phyloP scores from a whole-genome alignment of 1,284 basidiomycete species.

The Xerocomus amazonicus region DNA sequence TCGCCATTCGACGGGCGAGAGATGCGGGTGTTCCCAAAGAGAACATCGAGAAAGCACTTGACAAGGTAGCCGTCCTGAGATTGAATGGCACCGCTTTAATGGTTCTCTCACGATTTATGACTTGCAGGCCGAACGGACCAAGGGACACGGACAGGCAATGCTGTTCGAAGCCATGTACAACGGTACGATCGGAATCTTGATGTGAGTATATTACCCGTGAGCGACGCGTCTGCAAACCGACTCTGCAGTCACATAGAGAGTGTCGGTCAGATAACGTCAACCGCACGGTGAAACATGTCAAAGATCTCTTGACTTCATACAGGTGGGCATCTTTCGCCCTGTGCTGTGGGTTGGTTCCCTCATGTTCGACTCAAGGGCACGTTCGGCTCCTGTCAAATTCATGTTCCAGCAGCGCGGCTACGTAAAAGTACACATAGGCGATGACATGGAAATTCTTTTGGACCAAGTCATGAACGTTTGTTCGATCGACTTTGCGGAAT shows the following conservation, averaged over 20 bases:
- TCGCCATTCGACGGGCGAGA: slow-evolving; percentile 59
- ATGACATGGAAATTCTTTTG: slow-evolving; percentile 42
- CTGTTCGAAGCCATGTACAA: slow-evolving; percentile 73
- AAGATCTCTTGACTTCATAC: slow-evolving; percentile 56
- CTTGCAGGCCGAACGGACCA: slow-evolving; percentile 47
- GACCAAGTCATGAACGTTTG: slow-evolving; percentile 54
- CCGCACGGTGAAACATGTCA: slow-evolving; percentile 64
- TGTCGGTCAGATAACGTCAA: slow-evolving; percentile 73
- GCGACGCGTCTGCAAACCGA: background rate
- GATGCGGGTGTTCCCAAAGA: slow-evolving; percentile 72
- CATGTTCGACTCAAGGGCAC: slow-evolving; percentile 46
- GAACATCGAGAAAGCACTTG: slow-evolving; percentile 71
- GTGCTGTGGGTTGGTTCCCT: slow-evolving; percentile 2
- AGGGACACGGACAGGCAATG: slow-evolving; percentile 49
- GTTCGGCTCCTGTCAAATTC: slow-evolving; percentile 70
- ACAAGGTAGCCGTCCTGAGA: slow-evolving; percentile 45
- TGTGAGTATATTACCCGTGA: slow-evolving; percentile 49
- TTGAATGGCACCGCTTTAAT: too few relatives aligned
- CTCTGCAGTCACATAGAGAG: slow-evolving; percentile 49
- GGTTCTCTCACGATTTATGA: too few relatives aligned
- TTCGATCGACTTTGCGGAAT: slow-evolving; percentile 52
- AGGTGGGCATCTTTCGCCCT: slow-evolving; percentile 43
- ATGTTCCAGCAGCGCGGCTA: slow-evolving; percentile 72
- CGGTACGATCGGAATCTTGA: slow-evolving; percentile 68
- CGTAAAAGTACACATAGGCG: slow-evolving; percentile 52